Evolutionary conservation across 306 rosid species (phyloP).

Genomic region (Vicia faba): DNA sequence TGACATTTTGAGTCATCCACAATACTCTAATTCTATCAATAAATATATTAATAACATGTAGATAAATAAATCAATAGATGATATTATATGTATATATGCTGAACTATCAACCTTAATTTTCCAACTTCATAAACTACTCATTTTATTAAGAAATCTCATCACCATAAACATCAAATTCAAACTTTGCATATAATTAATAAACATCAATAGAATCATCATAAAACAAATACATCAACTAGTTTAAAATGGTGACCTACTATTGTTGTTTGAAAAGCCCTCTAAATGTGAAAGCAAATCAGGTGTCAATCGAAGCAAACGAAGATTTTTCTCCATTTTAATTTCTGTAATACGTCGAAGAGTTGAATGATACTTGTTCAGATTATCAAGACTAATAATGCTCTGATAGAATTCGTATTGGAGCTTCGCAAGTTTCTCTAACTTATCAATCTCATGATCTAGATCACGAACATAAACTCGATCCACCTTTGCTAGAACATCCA

Average conservation of each 20-base stretch:
- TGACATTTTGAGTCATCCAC: no score
- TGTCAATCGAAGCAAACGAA: conserved; percentile 42
- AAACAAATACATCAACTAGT: background rate
- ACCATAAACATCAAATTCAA: background rate
- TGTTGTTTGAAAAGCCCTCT: background rate
- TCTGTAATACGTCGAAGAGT: conserved; percentile 10
- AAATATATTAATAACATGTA: no score
- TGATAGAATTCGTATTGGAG: background rate
- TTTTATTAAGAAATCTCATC: conserved; percentile 5
- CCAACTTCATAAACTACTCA: background rate
- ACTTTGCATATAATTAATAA: background rate
- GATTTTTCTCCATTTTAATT: conserved; percentile 38
- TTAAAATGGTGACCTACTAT: background rate
- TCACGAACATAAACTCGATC: conserved; percentile 18
- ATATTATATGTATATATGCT: background rate
- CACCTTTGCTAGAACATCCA: conserved; percentile 30
- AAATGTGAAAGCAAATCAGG: conserved; percentile 40
- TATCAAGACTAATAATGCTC: background rate
- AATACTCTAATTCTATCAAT: no score
- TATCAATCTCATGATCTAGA: conserved; percentile 16
- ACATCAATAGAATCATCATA: background rate
- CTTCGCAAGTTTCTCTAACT: conserved; percentile 35
- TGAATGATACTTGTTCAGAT: background rate
- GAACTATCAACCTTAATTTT: background rate
- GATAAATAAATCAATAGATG: no score